phyloP scores from a whole-genome alignment of 441 rosid genomes.

The Brassica hybrid region DNA sequence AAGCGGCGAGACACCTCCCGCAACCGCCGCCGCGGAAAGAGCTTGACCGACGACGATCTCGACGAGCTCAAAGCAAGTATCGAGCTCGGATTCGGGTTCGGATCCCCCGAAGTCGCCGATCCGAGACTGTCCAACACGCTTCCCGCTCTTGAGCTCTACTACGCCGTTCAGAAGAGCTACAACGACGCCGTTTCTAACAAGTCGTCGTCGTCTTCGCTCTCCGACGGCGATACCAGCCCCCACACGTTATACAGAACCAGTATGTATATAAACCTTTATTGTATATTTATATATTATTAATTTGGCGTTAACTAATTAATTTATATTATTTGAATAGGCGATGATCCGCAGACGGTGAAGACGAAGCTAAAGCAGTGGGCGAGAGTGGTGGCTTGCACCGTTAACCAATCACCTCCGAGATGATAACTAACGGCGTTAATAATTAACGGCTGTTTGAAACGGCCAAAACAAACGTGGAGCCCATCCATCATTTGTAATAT shows the following conservation, averaged over 20 bases:
- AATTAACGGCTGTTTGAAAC: slow-evolving; percentile 4
- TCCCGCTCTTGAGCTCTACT: slow-evolving; percentile 67
- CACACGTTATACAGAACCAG: slow-evolving; percentile 49
- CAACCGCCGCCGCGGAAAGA: slow-evolving; percentile 50
- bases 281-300: not conserved
- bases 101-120: slow-evolving; percentile 56
- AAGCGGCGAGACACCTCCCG: slow-evolving; percentile 49
- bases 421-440: slow-evolving; percentile 34
- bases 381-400: slow-evolving; percentile 69
- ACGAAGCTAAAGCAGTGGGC: slow-evolving; percentile 73
- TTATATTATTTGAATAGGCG: slow-evolving; percentile 41
- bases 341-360: slow-evolving; percentile 63
- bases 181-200: slow-evolving; percentile 53
- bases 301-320: not conserved
- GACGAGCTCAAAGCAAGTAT: slow-evolving; percentile 74
- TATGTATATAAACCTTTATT: slow-evolving; percentile 32
- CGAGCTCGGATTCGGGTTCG: slow-evolving; percentile 72
- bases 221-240: slow-evolving; percentile 54
- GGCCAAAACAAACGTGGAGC: slow-evolving; percentile 32
- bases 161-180: slow-evolving; percentile 55
- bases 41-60: slow-evolving; percentile 73
- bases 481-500: slow-evolving; percentile 26
- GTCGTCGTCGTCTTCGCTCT: slow-evolving; percentile 39
- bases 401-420: slow-evolving; percentile 53
- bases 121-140: slow-evolving; percentile 60